Evolutionary conservation across 176 grass and related monocot species (phyloP).

Genomic region (Zea mays): DNA sequence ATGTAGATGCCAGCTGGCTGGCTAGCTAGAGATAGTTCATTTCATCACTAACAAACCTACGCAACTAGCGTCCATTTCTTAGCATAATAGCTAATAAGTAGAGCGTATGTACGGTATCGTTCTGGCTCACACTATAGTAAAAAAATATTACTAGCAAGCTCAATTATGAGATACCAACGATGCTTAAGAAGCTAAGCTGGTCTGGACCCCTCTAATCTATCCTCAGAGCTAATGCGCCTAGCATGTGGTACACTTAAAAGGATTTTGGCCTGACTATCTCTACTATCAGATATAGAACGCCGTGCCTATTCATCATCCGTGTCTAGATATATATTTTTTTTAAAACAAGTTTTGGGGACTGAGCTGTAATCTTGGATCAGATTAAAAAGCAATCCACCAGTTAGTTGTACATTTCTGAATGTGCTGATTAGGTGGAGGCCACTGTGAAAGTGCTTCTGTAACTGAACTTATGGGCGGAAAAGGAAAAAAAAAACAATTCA

Average conservation of each 20-base stretch:
- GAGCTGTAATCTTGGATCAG: conserved; percentile 16
- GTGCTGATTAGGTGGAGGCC: conserved; percentile 37
- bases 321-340: background rate
- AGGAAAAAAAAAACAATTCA: background rate
- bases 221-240: conserved; percentile 37
- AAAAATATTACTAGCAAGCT: conserved; percentile 27
- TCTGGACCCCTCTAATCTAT: conserved; percentile 50
- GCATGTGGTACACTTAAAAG: conserved; percentile 38
- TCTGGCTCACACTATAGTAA: conserved; percentile 32
- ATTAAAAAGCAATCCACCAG: background rate
- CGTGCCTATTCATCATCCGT: conserved; percentile 8
- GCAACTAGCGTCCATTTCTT: conserved; percentile 3
- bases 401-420: background rate
- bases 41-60: conserved; percentile 54
- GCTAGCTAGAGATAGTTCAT: background rate
- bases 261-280: conserved; percentile 27
- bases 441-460: conserved; percentile 44
- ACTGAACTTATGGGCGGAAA: conserved; percentile 26
- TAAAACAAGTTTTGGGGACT: conserved; percentile 19
- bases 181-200: conserved; percentile 40
- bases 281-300: conserved; percentile 11
- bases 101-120: conserved; percentile 3
- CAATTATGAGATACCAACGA: conserved; percentile 29
- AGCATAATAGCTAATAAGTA: background rate
- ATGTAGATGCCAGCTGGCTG: conserved; percentile 32